phyloP scores from a whole-genome alignment of 2,329 filamentous ascomycete genomes.

The Apiospora marii region DNA sequence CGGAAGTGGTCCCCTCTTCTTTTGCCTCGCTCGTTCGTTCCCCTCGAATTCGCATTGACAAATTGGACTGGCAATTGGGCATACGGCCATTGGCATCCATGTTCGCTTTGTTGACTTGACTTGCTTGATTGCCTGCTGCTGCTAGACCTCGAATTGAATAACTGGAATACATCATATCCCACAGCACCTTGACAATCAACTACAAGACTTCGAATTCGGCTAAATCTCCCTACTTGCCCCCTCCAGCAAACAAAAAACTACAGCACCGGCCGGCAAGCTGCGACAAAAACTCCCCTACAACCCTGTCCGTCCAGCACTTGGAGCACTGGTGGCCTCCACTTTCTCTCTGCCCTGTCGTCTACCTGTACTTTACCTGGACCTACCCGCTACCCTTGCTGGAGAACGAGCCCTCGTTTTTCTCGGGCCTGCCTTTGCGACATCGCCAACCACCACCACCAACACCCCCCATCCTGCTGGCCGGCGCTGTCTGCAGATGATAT shows the following conservation, averaged over 20 bases:
- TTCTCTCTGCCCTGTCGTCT: background rate
- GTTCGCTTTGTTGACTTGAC: background rate
- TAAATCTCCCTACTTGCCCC: background rate
- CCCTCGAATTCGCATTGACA: background rate
- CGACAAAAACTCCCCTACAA: conserved; percentile 8
- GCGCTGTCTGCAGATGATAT: conserved; percentile 18
- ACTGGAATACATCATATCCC: background rate
- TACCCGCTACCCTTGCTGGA: background rate
- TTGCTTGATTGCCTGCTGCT: background rate
- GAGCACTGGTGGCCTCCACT: conserved; percentile 9
- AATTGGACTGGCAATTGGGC: background rate
- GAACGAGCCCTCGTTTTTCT: conserved; percentile 18
- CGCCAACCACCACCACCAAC: conserved; percentile 9
- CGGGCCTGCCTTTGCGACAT: conserved; percentile 14
- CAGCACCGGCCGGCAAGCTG: background rate
- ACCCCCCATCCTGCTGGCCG: conserved; percentile 13
- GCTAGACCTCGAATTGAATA: background rate
- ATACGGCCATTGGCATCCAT: background rate
- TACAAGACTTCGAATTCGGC: background rate
- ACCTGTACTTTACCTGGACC: background rate
- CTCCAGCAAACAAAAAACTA: background rate
- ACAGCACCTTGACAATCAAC: background rate
- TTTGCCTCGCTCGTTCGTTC: background rate
- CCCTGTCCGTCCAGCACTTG: conserved; percentile 7
- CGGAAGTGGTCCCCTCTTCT: conserved; percentile 1